A percentile compares a stretch with the other conserved stretches of the same genome.
Evolutionary conservation across 805 yeast species (phyloP).

Genomic region (Candida chilensis): DNA sequence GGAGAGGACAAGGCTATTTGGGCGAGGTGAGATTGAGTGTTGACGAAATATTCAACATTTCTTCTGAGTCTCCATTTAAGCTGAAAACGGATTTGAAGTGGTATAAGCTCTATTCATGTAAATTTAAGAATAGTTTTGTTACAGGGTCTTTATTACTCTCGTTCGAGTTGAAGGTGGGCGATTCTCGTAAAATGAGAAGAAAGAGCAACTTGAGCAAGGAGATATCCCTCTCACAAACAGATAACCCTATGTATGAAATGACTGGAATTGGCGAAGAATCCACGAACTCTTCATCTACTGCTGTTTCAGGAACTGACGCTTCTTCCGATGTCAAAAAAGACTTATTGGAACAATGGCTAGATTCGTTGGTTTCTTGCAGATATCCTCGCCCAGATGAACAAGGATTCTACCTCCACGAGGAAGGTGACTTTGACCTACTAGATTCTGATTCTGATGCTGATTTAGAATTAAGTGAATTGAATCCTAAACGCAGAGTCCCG

Average conservation of each 20-base stretch:
- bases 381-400: constrained; percentile 20
- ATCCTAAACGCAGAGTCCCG: not conserved
- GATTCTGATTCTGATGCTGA: constrained; percentile 17
- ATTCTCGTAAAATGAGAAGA: no score
- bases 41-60: constrained; percentile 14
- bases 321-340: constrained; percentile 4
- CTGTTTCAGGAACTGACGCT: constrained; percentile 4
- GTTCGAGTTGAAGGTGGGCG: constrained; percentile 25
- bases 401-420: constrained; percentile 24
- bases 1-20: constrained; percentile 22
- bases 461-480: not conserved
- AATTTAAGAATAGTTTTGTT: constrained; percentile 27
- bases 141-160: constrained; percentile 38
- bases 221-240: no score
- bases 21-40: constrained; percentile 26
- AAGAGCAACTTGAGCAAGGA: no score
- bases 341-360: constrained; percentile 14
- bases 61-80: constrained; percentile 5
- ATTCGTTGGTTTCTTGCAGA: constrained; percentile 1
- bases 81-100: constrained; percentile 24
- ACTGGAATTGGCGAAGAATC: constrained; percentile 3
- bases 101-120: constrained; percentile 33
- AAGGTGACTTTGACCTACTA: constrained; percentile 14
- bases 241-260: constrained; percentile 3
- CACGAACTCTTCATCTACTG: constrained; percentile 13